phyloP scores from a whole-genome alignment of 1,139 yeast species.

The Citeromyces hawaiiensis region DNA sequence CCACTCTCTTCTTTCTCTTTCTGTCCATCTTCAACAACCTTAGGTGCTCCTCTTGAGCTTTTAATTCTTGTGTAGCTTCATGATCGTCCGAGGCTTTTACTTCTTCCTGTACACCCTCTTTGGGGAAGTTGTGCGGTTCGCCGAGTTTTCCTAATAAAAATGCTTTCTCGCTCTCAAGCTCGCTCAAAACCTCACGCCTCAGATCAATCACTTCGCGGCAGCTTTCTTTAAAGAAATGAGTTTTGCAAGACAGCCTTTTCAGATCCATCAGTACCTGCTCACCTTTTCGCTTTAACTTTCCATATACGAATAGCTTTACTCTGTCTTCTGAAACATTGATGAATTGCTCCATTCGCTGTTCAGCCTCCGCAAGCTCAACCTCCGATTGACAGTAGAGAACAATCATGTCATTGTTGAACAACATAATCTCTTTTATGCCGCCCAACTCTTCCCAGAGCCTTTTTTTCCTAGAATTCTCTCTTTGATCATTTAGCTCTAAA shows the following conservation, averaged over 20 bases:
- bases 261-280: background rate
- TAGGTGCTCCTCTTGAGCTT: background rate
- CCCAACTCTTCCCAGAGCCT: background rate
- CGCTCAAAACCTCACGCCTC: background rate
- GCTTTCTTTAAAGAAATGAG: background rate
- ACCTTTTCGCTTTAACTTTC: background rate
- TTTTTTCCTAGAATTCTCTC: background rate
- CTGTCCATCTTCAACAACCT: too few relatives aligned
- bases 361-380: background rate
- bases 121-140: background rate
- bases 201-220: background rate
- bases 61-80: background rate
- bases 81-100: background rate
- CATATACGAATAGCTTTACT: background rate
- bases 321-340: background rate
- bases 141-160: background rate
- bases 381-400: background rate
- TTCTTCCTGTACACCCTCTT: background rate
- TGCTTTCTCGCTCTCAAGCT: background rate
- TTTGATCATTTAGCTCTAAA: background rate
- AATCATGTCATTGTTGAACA: background rate
- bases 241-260: background rate
- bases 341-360: background rate
- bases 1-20: background rate
- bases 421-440: background rate